Evolutionary conservation across 139 green algal genomes (phyloP), one percentile per base, ranked within the genome.

Genomic region (Monoraphidium neglectum): DNA sequence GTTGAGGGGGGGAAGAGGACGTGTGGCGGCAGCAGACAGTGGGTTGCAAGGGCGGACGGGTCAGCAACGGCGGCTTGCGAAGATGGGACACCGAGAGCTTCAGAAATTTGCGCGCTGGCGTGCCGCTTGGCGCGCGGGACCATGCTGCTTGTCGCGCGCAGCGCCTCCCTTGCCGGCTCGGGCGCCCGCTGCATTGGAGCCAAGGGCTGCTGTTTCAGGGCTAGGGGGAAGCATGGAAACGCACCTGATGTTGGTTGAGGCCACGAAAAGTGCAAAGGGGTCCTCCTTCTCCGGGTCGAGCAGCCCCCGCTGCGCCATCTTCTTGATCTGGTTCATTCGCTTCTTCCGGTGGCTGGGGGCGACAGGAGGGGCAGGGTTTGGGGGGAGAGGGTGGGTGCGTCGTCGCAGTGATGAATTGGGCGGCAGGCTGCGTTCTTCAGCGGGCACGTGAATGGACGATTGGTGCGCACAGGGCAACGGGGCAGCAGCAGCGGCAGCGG

Each of bases 271-370:
- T 23, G 90, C 82, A 77, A 99, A 99, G 43, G 96, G 96, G 85
- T 99, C 96, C 82, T 99, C 96, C 86, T 97, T 96, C 83, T 98
- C 94, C 1, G 94, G 82, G 77, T 99, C 95, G 53, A 98, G 86
- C 77, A 98, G 85, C 0, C 96, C 94, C 26, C 93, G 85, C 84
- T 97, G 87, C 40, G 90, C 87, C 93, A 98, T 91, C 86, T 98
- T 98, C 81, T 97, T 95, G 56, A 99, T 92, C 83, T 99, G 96
- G 33, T 92, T 88, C 89, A 96, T 94, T 32, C 96, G 89, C 87
- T 99, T 99, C 85, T 96, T 97, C 46, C 86, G 84, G 87, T 99
- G 91, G 71, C 90, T 96, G 85, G 64, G 61, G n/a, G 35, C 5
- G n/a, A 43, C 28, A 5, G 32, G n/a, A 43, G 30, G 61, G 21